Evolutionary conservation across 2,329 filamentous ascomycete species (phyloP).

Genomic region (Sporothrix dimorphospora): DNA sequence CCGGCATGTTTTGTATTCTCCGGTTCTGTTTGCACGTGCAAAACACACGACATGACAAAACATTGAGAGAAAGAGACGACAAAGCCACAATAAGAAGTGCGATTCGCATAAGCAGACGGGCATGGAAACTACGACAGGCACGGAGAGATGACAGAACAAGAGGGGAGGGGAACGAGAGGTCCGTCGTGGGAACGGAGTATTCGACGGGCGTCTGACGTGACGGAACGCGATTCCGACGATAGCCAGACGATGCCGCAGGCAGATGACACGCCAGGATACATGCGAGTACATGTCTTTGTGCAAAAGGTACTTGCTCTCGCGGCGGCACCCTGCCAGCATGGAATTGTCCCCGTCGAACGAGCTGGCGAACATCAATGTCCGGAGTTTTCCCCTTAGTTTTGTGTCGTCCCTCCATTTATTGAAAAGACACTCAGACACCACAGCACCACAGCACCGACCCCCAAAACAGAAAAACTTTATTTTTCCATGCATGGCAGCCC

Average conservation of each 20-base stretch:
- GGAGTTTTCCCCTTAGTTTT: background rate
- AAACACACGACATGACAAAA: background rate
- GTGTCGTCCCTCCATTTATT: too few species aligned
- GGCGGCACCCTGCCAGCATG: background rate
- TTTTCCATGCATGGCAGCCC: conserved; percentile 17
- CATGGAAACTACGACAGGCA: background rate
- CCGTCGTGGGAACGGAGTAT: background rate
- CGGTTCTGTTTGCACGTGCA: background rate
- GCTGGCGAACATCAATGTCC: background rate
- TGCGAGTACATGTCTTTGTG: background rate
- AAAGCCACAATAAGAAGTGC: background rate
- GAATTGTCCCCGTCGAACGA: background rate
- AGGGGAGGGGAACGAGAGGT: background rate
- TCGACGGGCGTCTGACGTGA: background rate
- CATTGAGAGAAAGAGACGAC: background rate
- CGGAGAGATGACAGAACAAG: background rate
- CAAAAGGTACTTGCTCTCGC: conserved; percentile 1
- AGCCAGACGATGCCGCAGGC: background rate
- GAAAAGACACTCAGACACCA: too few species aligned
- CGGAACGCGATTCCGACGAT: background rate
- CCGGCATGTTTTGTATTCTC: conserved; percentile 4
- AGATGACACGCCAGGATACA: background rate
- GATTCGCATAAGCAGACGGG: background rate
- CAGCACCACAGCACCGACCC: too few species aligned
- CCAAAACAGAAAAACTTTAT: conserved; percentile 17